Percentiles rank a stretch among this genome's conserved stretches.
phyloP scores from a whole-genome alignment of 1,284 basidiomycete species.

The Cutaneotrichosporon sp. region DNA sequence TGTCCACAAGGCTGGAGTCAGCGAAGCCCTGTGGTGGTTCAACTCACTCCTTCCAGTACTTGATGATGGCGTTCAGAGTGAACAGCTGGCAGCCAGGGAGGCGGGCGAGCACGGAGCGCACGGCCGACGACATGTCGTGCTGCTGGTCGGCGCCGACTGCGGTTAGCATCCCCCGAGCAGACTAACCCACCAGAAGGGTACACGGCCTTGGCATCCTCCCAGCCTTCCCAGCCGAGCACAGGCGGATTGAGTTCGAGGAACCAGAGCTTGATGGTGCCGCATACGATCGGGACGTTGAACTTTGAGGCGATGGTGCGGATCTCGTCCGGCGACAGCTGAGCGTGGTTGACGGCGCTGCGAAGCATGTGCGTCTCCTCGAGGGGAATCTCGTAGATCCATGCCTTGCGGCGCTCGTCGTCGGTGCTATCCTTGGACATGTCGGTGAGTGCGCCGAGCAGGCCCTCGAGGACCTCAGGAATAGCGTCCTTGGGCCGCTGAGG shows the following conservation, averaged over 20 bases:
- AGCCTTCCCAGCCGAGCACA: slow-evolving; percentile 68
- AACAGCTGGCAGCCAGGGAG: slow-evolving; percentile 75
- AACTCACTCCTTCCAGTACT: slow-evolving; percentile 70
- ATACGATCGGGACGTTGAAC: slow-evolving; percentile 79
- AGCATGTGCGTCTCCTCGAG: slow-evolving; percentile 73
- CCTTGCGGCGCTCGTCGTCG: slow-evolving; percentile 75
- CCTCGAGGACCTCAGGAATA: slow-evolving; percentile 70
- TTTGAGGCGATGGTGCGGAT: slow-evolving; percentile 64
- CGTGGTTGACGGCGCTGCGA: slow-evolving; percentile 70
- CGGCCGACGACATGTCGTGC: slow-evolving; percentile 58
- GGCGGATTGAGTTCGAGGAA: slow-evolving; percentile 78
- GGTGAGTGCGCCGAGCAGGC: slow-evolving; percentile 61
- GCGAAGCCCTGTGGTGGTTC: too few relatives aligned
- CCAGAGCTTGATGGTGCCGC: slow-evolving; percentile 75
- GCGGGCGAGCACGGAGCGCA: slow-evolving; percentile 63
- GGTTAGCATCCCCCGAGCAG: slow-evolving; percentile 16
- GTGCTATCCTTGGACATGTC: slow-evolving; percentile 62
- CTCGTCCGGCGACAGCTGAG: slow-evolving; percentile 58
- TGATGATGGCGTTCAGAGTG: slow-evolving; percentile 72
- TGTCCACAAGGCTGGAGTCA: slow-evolving; percentile 68
- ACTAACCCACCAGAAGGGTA: slow-evolving; percentile 57
- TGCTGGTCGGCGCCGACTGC: slow-evolving; percentile 58
- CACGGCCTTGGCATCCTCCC: slow-evolving; percentile 78
- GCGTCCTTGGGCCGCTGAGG: slow-evolving; percentile 52
- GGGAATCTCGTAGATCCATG: slow-evolving; percentile 87